phyloP scores from a whole-genome alignment of 331 rosid species.

The Quercus phellos region DNA sequence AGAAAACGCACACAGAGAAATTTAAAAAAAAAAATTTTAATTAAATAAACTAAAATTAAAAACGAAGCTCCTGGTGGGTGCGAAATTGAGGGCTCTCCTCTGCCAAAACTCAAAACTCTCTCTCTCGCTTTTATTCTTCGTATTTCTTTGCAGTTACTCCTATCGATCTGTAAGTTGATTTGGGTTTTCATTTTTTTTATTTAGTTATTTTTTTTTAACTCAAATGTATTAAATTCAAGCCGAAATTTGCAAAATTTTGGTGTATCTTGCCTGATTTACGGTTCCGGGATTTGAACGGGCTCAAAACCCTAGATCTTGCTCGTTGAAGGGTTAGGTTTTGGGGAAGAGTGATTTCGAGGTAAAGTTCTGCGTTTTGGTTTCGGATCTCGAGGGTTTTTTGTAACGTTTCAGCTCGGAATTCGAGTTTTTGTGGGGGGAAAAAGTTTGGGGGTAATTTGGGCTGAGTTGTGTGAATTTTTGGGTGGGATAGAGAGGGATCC shows the following conservation, averaged over 20 bases:
- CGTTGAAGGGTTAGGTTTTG: conserved; percentile 22
- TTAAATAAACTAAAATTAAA: neutral
- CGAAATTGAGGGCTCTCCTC: conserved; percentile 47
- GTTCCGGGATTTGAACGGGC: conserved; percentile 26
- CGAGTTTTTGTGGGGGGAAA: conserved; percentile 15
- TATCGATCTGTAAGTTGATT: conserved; percentile 40
- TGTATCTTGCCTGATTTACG: conserved; percentile 18
- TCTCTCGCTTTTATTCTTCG: neutral
- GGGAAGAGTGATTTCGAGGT: conserved; percentile 24
- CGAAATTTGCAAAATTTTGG: conserved; percentile 18
- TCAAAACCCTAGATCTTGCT: conserved; percentile 46
- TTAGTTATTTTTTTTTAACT: neutral
- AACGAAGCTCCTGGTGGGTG: conserved; percentile 42
- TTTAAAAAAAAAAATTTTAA: neutral
- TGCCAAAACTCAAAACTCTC: conserved; percentile 10
- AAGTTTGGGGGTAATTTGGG: conserved; percentile 14
- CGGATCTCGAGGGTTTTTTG: conserved; percentile 48
- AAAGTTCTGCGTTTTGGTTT: conserved; percentile 11
- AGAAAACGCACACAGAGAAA: neutral
- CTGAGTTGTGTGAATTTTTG: conserved; percentile 27
- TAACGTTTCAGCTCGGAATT: conserved; percentile 26
- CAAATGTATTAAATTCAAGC: conserved; percentile 31
- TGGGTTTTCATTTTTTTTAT: neutral
- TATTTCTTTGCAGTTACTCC: conserved; percentile 17
- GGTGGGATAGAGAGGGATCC: conserved; percentile 22